A percentile compares a stretch with the other conserved stretches of the same genome.
These are phyloP conservation scores for Trichopus zeylanicus DNA, from an alignment of 116 monocot species.

Conservation along the genomic window DNA sequence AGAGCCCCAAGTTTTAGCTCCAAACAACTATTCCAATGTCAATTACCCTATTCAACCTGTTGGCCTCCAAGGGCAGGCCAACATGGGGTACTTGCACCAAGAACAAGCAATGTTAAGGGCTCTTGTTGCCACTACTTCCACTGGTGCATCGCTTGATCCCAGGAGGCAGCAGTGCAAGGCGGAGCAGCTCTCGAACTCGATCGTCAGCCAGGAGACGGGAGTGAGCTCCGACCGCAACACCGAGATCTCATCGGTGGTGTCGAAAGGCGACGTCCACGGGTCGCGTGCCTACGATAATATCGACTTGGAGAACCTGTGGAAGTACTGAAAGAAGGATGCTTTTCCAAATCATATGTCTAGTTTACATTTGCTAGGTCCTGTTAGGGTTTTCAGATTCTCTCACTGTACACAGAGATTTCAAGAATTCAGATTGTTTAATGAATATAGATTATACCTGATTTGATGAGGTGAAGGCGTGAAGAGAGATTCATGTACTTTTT, in stretches of 20 bases:
- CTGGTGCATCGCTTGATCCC: slow-evolving; percentile 5
- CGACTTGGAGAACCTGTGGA: slow-evolving; percentile 36
- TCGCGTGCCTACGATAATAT: slow-evolving; percentile 7
- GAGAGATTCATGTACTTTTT: no score
- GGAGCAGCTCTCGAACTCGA: slow-evolving; percentile 22
- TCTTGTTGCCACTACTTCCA: background rate
- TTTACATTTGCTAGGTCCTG: background rate
- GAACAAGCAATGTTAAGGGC: slow-evolving; percentile 7
- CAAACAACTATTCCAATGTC: background rate
- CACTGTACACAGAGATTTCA: no score
- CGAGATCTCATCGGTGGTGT: slow-evolving; percentile 28
- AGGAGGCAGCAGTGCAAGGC: slow-evolving; percentile 34
- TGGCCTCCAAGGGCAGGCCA: background rate
- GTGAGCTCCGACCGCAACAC: slow-evolving; percentile 30
- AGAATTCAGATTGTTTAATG: no score
- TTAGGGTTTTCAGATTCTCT: background rate
- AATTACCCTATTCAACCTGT: background rate
- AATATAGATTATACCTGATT: no score
- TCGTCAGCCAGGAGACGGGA: slow-evolving; percentile 25
- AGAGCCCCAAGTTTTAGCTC: background rate
- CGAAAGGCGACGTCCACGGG: slow-evolving; percentile 19
- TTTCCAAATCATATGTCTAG: background rate
- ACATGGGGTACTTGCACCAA: slow-evolving; percentile 8
- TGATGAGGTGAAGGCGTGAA: no score
- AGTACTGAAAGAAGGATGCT: slow-evolving; percentile 6